A percentile compares a stretch with the other conserved stretches of the same genome.
These are phyloP conservation scores for Cladosporium cucumerinum DNA, from an alignment of 2,329 filamentous ascomycete species.

Conservation along the genomic window DNA sequence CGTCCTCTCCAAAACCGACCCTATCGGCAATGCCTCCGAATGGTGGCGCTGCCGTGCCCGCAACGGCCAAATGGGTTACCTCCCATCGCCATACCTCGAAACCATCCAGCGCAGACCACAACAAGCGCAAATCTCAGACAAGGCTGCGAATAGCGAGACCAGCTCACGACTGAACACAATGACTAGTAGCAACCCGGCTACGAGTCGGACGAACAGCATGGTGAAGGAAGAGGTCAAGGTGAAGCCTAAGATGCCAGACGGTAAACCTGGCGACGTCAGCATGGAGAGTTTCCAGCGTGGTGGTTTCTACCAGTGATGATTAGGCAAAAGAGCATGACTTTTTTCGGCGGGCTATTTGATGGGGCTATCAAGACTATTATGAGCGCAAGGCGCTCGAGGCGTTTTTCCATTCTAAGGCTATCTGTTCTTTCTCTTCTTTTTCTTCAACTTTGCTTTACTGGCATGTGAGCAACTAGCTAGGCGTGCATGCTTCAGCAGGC, in stretches of 20 bases:
- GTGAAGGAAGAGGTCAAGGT: slow-evolving; percentile 35
- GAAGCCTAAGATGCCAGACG: slow-evolving; percentile 38
- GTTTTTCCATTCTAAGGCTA: background rate
- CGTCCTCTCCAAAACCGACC: slow-evolving; percentile 87
- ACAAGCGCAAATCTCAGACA: slow-evolving; percentile 43
- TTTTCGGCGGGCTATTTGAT: background rate
- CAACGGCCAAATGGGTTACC: slow-evolving; percentile 85
- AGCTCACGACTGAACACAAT: slow-evolving; percentile 55
- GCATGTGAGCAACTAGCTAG: background rate
- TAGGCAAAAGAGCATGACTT: background rate
- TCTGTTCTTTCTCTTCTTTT: background rate
- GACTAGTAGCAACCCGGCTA: slow-evolving; percentile 41
- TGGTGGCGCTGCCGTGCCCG: slow-evolving; percentile 96
- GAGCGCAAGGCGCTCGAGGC: background rate
- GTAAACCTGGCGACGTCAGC: slow-evolving; percentile 62
- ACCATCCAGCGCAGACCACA: slow-evolving; percentile 59
- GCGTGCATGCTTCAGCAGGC: background rate
- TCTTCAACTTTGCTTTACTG: background rate
- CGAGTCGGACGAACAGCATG: slow-evolving; percentile 45
- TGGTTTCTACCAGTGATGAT: slow-evolving; percentile 59
- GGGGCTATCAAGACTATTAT: background rate
- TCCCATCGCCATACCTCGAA: slow-evolving; percentile 88
- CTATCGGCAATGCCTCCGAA: slow-evolving; percentile 84
- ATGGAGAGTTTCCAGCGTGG: slow-evolving; percentile 71
- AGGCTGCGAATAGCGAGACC: slow-evolving; percentile 42